Conservation (phyloP, 2,329 filamentous ascomycete genomes). For the Cladosporium sp. region DNA sequence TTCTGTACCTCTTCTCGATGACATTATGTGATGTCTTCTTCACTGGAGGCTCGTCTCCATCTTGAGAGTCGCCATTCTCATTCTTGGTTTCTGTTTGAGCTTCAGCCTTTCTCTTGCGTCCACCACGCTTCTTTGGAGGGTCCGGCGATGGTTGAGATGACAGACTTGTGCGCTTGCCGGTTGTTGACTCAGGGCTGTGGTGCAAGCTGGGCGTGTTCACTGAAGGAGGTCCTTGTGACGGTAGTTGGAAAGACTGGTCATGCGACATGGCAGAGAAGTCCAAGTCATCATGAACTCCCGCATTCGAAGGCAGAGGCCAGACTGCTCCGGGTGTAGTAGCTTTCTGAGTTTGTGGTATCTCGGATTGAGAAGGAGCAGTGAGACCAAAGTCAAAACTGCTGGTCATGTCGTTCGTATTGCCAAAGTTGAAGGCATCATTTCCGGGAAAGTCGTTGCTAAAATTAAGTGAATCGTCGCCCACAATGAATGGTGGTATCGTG, state of each 20-base stretch:
- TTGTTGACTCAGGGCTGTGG: slow-evolving; percentile 34
- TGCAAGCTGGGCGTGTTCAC: slow-evolving; percentile 29
- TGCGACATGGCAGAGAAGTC: slow-evolving; percentile 25
- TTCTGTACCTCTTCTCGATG: slow-evolving; percentile 96
- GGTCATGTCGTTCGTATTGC: slow-evolving; percentile 24
- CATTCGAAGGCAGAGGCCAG: slow-evolving; percentile 30
- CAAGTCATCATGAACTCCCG: slow-evolving; percentile 21
- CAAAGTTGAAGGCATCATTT: slow-evolving; percentile 33
- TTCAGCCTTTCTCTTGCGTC: slow-evolving; percentile 39
- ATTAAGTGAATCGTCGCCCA: slow-evolving; percentile 35
- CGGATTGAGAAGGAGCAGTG: slow-evolving; percentile 24
- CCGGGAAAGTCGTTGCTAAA: slow-evolving; percentile 25
- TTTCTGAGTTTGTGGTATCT: slow-evolving; percentile 23
- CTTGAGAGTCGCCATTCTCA: slow-evolving; percentile 45
- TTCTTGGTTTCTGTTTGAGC: slow-evolving; percentile 38
- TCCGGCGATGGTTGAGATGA: slow-evolving; percentile 34
- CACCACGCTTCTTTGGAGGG: slow-evolving; percentile 37
- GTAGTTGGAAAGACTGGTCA: slow-evolving; percentile 24
- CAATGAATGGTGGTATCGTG: slow-evolving; percentile 35
- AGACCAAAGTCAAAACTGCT: slow-evolving; percentile 34
- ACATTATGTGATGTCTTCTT: slow-evolving; percentile 99
- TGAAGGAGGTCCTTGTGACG: slow-evolving; percentile 7
- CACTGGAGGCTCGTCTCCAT: slow-evolving; percentile 47
- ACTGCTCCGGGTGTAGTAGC: slow-evolving; percentile 27
- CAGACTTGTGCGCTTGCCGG: slow-evolving; percentile 32